These are phyloP conservation scores for Miscanthus sacchariflorus DNA, from an alignment of 202 grass and related monocot genomes.

Conservation along the genomic window DNA sequence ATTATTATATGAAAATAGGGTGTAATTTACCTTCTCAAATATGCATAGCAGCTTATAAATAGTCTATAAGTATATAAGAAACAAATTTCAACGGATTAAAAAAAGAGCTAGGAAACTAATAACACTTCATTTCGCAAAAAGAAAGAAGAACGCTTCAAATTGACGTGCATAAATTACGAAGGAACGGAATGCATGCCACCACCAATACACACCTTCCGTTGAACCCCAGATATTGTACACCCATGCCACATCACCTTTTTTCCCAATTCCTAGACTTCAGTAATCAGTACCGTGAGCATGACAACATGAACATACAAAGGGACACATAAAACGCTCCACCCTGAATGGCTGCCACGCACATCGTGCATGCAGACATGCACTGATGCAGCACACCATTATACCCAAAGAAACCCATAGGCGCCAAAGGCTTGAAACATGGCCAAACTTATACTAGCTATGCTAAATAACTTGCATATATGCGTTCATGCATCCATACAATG, in stretches of 20 bases:
- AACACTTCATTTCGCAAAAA: too few species aligned
- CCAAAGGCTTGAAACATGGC: constrained; percentile 35
- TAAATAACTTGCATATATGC: constrained; percentile 34
- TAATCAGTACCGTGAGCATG: background rate
- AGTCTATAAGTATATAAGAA: background rate
- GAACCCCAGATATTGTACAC: background rate
- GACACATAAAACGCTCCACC: constrained; percentile 64
- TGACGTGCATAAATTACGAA: background rate
- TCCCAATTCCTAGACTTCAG: background rate
- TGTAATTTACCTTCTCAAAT: background rate
- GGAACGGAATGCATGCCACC: background rate
- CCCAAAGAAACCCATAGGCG: constrained; percentile 41
- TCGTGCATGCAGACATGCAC: constrained; percentile 38
- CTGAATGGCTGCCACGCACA: background rate
- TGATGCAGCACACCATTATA: constrained; percentile 40
- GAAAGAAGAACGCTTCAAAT: background rate
- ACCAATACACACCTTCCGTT: background rate
- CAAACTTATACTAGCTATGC: constrained; percentile 29
- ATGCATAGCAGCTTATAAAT: background rate
- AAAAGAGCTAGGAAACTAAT: background rate
- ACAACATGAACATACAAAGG: constrained; percentile 41
- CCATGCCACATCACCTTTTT: background rate
- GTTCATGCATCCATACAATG: background rate
- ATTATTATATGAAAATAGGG: background rate
- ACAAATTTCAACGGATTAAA: background rate